These are phyloP conservation scores for Amphibolis antarctica DNA, from an alignment of 106 monocot species.

Conservation along the genomic window DNA sequence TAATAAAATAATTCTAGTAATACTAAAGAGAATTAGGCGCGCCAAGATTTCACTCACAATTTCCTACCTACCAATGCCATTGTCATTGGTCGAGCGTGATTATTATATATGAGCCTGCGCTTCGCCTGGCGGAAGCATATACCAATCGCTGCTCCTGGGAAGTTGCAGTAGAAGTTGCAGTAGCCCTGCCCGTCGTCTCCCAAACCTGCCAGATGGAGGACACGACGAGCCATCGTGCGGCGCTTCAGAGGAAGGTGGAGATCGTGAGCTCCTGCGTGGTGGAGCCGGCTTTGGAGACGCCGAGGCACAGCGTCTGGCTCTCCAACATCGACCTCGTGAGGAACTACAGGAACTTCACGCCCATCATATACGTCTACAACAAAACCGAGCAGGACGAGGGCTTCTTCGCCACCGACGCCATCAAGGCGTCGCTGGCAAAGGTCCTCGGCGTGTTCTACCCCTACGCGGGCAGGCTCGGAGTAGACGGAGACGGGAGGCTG, in stretches of 20 bases:
- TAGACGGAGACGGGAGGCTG: slow-evolving; percentile 13
- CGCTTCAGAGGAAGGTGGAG: background rate
- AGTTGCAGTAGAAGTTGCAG: no score
- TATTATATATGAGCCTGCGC: no score
- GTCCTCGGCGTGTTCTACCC: slow-evolving; percentile 41
- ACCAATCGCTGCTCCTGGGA: no score
- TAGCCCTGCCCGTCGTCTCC: no score
- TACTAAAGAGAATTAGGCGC: no score
- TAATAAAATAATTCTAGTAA: no score
- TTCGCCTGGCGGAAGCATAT: no score
- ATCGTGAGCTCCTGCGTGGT: slow-evolving; percentile 6
- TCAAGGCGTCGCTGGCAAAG: slow-evolving; percentile 20
- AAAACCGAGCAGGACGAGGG: background rate
- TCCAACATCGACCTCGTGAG: slow-evolving; percentile 14
- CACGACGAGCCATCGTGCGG: no score
- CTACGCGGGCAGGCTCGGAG: slow-evolving; percentile 29
- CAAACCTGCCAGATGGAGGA: no score
- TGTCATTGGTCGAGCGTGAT: no score
- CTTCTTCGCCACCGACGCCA: slow-evolving; percentile 14
- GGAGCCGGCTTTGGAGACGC: slow-evolving; percentile 9
- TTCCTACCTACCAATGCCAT: no score
- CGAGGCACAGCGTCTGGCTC: slow-evolving; percentile 13
- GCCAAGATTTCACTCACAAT: no score
- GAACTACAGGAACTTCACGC: slow-evolving; percentile 1
- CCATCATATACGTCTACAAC: slow-evolving; percentile 24